phyloP scores from a whole-genome alignment of 345 rosid genomes.

The Xanthoceras sorbifolium region DNA sequence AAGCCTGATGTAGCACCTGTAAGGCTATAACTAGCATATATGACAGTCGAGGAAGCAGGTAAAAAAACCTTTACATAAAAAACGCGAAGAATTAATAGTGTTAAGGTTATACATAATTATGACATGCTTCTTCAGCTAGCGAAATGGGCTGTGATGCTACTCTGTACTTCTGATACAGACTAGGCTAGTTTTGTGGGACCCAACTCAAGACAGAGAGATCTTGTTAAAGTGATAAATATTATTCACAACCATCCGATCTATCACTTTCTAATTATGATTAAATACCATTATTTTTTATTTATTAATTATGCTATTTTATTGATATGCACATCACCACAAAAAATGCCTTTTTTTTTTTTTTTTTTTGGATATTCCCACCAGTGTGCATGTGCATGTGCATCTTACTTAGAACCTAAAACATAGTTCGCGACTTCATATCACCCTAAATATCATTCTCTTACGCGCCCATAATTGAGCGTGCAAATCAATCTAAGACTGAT shows the following conservation, averaged over 20 bases:
- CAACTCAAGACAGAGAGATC: background rate
- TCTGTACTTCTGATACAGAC: background rate
- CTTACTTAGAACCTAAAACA: conserved; percentile 27
- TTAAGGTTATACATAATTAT: background rate
- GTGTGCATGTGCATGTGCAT: conserved; percentile 40
- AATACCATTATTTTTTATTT: background rate
- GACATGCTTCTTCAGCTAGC: background rate
- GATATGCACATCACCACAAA: conserved; percentile 13
- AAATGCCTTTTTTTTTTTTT: background rate
- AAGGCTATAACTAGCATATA: background rate
- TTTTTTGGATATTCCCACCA: background rate
- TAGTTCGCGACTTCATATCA: background rate
- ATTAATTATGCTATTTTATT: too few species aligned
- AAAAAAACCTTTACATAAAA: background rate
- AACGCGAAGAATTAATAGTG: background rate
- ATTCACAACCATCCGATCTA: conserved; percentile 23
- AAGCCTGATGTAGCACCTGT: background rate
- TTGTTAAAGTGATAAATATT: background rate
- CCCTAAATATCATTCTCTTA: background rate
- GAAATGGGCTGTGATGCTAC: background rate
- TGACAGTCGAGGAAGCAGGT: background rate
- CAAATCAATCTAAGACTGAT: background rate
- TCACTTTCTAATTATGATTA: conserved; percentile 12
- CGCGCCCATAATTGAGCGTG: background rate
- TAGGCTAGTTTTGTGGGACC: conserved; percentile 9